Base-by-base conservation (phyloP, 768 basidiomycete species). In the Ramaria sp. region DNA sequence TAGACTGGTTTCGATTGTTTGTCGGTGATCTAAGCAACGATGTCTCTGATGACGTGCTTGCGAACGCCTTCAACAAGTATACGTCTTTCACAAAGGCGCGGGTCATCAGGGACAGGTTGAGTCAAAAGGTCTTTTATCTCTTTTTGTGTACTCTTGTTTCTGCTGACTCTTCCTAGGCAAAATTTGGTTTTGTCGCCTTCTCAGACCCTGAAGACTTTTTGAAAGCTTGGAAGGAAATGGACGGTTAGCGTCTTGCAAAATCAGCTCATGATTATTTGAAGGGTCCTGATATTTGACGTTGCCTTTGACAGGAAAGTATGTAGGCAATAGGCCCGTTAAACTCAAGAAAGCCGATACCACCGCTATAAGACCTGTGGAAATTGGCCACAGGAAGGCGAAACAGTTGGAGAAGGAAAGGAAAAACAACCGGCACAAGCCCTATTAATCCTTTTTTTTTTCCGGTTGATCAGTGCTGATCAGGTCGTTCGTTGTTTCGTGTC, bases 151-250 rank as follows among this genome's bases (percentile, higher is more conserved):
- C 37, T 20, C 27, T 16, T 22, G 36, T 5, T 59, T 18, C 13
- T 38, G 41, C 48, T 24, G 43, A 24, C 42, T 39, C 13, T 52
- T 20, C 60, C 1, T 54, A 95, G 91, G 94, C 95, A 0, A 96
- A 90, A 67, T 99, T 84, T 64, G 96, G 94, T 3, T 99, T 99
- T 64, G 91, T 98, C 25, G 91, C 91, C 1, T 99, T 98, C 69
- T 90, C 88, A 42, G 96, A 98, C 64, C 96, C 96, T 0, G 96
- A 99, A 69, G 96, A 99, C 66, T 97, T 98, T 68, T 67, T 99
- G 55, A 94, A 83, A 65, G 95, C 95, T 16, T 99, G 95, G 95
- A 97, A 97, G 66, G 94, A 98, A 68, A 98, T 96, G 94, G 93
- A 97, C 67, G 95, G 94, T 89, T 61, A 34, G 86, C 66, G 22